These are phyloP conservation scores for Hypomyces perniciosus DNA, from an alignment of 2,329 filamentous ascomycete genomes.

Conservation along the genomic window DNA sequence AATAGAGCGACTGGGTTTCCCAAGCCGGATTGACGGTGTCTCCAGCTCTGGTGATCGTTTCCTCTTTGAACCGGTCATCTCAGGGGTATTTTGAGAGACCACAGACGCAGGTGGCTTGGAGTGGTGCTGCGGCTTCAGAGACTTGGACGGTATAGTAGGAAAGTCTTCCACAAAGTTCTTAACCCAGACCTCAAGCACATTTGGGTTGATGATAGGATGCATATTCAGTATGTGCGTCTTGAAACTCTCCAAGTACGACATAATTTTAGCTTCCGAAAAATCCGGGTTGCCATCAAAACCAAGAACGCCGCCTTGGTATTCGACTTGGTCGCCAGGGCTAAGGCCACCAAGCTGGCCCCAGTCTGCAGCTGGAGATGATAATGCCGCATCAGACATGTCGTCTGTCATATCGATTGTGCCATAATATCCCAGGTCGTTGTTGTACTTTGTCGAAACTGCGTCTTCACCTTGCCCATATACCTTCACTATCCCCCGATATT, in stretches of 20 bases:
- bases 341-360: slow-evolving; percentile 54
- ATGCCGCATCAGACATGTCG: slow-evolving; percentile 47
- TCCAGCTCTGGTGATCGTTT: slow-evolving; percentile 47
- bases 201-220: slow-evolving; percentile 55
- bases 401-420: slow-evolving; percentile 36
- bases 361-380: slow-evolving; percentile 47
- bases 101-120: slow-evolving; percentile 26
- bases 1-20: slow-evolving; percentile 59
- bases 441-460: slow-evolving; percentile 35
- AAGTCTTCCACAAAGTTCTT: slow-evolving; percentile 45
- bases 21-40: slow-evolving; percentile 32
- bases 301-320: slow-evolving; percentile 32
- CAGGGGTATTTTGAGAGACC: slow-evolving; percentile 21
- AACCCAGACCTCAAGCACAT: slow-evolving; percentile 47
- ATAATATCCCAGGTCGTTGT: slow-evolving; percentile 32
- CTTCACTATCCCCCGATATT: slow-evolving; percentile 65
- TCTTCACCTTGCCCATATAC: slow-evolving; percentile 77
- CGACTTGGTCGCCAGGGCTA: slow-evolving; percentile 36
- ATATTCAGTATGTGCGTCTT: slow-evolving; percentile 58
- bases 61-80: slow-evolving; percentile 39
- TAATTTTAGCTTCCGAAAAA: slow-evolving; percentile 45
- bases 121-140: slow-evolving; percentile 16
- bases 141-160: slow-evolving; percentile 26
- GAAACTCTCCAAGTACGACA: slow-evolving; percentile 50
- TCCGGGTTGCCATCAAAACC: slow-evolving; percentile 46